Conservation (phyloP, 1,284 basidiomycete genomes). For the Meira nashicola region DNA sequence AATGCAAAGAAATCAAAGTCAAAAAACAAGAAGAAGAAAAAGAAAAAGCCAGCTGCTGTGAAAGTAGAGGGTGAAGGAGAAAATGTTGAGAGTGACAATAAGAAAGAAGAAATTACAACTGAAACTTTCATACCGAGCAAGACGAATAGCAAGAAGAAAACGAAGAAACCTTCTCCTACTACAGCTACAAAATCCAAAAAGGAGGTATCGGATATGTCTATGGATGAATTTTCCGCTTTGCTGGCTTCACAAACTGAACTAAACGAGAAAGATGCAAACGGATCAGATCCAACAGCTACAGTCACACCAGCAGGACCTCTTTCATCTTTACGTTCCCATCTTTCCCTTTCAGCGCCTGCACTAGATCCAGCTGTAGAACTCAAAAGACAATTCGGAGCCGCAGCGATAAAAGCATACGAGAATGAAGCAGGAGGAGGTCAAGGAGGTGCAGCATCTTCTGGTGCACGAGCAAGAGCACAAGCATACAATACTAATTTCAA, state of each 20-base stretch:
- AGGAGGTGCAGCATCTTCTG: conserved; percentile 13
- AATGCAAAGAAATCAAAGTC: conserved; percentile 28
- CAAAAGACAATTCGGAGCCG: conserved; percentile 46
- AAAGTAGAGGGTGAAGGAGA: conserved; percentile 25
- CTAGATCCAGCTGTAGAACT: conserved; percentile 48
- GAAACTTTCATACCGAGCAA: conserved; percentile 1
- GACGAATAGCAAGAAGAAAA: conserved; percentile 16
- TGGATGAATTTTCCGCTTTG: conserved; percentile 44
- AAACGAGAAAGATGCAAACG: not conserved
- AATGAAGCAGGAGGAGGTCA: conserved; percentile 23
- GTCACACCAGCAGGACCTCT: conserved; percentile 8
- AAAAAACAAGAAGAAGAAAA: conserved; percentile 47
- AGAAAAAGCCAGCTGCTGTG: conserved; percentile 18
- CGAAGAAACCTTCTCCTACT: conserved; percentile 13
- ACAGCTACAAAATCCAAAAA: conserved; percentile 15
- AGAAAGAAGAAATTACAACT: conserved; percentile 15
- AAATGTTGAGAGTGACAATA: conserved; percentile 44
- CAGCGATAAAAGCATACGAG: conserved; percentile 49
- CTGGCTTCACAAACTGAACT: conserved; percentile 33
- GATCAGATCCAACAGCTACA: not conserved
- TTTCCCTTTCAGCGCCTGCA: conserved; percentile 30
- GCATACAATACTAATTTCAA: conserved; percentile 45
- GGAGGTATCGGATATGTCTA: conserved; percentile 44
- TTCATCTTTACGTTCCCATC: conserved; percentile 25
- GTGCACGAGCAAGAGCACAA: conserved; percentile 31